Evolutionary conservation across 2,329 filamentous ascomycete genomes (phyloP), one percentile per base, ranked within the genome.

Genomic region (Alternaria conjuncta): DNA sequence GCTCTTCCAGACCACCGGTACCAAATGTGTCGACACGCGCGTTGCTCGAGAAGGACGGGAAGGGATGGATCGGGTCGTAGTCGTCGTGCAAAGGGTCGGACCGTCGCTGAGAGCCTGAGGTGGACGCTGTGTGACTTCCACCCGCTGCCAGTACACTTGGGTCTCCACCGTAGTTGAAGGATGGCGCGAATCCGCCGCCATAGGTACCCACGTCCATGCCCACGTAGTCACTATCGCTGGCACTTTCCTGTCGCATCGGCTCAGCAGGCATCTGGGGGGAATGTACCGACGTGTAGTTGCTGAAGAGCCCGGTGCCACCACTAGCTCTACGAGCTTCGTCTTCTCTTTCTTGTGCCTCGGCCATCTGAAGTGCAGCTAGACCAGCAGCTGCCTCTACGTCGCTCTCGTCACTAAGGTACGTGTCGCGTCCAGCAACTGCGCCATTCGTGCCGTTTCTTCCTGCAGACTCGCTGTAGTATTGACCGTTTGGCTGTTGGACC

Each of bases 321-420:
- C 87, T 89, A 69, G 87, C 86, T 61, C 87, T 85, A 54, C 89
- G 88, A 20, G 81, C 82, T 64, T 85, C 85, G 47, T 87, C 84
- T 6, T 81, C 84, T 55, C 89, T 88, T 63, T 96, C 92, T 76
- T 89, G 86, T 77, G 93, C 88, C 65, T 97, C 93, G 5, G 93
- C 94, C 81, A 94, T 88, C 62, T 89, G 89, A 86, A 98, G 89
- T 69, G 94, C 94, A 75, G 92, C 87, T 55, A 96, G 82, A 15
- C 96, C 95, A 64, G 93, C 93, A 43, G 91, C 90, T 20, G 92
- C 95, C 79, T 97, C 95, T 0, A 92, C 89, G 75, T 98, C 95
- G 75, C 93, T 96, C 54, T 96, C 93, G 58, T 95, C 91, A 66
- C 85, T 80, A 4, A 71, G 68, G 57, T 79, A 80, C 10, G 66